Evolutionary conservation across 768 basidiomycete genomes (phyloP), one percentile per base, ranked within the genome.

Genomic region (Psilocybe cyanescens): DNA sequence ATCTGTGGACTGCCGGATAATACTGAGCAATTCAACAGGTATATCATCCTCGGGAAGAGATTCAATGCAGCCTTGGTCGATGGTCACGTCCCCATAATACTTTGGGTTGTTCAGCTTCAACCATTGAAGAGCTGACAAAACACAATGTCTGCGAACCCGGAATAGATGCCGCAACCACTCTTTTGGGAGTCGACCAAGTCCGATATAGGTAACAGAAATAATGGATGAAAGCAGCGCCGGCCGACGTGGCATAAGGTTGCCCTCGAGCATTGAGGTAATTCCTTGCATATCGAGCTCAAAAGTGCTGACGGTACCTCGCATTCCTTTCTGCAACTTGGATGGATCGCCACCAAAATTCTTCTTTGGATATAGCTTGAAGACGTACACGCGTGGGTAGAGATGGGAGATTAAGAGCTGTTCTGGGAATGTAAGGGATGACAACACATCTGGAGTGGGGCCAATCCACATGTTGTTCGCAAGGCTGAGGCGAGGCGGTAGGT

Each of bases 21-120:
- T 46, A 0, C 2, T 0, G 2, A 48, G 7, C 4, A 70, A 53
- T 46, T 68, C 67, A 2, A 35, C 31, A 2, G 69, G 65, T 2
- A 69, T 29, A 2, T 45, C 66, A 50, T 65, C 58, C 16, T 62
- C 62, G 0, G 68, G 70, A 19, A 68, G 53, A 12, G 7, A 1
- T 8, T 3, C 2, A 0, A 70, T 33, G 0, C 39, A 9, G 8
- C 33, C 56, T n/a, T 63, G 59, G 16, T 50, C 48, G 3, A 76
- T 69, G 8, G 3, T 9, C 5, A 56, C 29, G 3, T 47, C 47
- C 14, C 3, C 8, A 19, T 58, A 58, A 4, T 29, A 5, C 19
- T 19, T 19, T 3, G 57, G 47, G 30, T 58, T 58, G 17, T 58
- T 49, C 2, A 6, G 14, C 9, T 35, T 58, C 31, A 58, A 33